A percentile compares a stretch with the other conserved stretches of the same genome.
Evolutionary conservation across 1,139 yeast species (phyloP).

Genomic region (Yamadazyma triangularis): DNA sequence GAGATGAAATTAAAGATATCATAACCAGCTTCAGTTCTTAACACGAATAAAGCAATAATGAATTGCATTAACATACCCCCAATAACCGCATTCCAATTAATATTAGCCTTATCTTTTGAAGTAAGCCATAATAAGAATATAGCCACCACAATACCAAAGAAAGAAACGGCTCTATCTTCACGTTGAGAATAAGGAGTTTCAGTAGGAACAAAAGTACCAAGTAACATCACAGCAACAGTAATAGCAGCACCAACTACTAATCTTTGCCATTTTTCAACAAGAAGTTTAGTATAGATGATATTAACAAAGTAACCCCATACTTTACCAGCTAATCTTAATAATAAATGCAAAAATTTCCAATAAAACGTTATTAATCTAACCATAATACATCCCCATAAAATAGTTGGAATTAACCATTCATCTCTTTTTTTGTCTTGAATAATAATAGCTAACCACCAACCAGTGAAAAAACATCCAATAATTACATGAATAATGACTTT

Average conservation of each 20-base stretch:
- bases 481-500: conserved; percentile 25
- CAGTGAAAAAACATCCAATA: conserved; percentile 49
- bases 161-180: conserved; percentile 55
- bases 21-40: conserved; percentile 58
- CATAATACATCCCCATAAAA: conserved; percentile 52
- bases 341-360: conserved; percentile 36
- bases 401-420: conserved; percentile 62
- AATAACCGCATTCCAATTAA: conserved; percentile 61
- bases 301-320: conserved; percentile 43
- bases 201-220: conserved; percentile 54
- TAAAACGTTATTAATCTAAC: conserved; percentile 53
- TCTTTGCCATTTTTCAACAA: conserved; percentile 35
- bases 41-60: conserved; percentile 57
- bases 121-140: conserved; percentile 42
- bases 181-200: conserved; percentile 48
- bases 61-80: conserved; percentile 62
- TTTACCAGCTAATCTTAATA: conserved; percentile 18
- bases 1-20: conserved; percentile 64
- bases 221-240: conserved; percentile 43
- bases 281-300: conserved; percentile 31
- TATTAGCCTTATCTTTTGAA: conserved; percentile 41
- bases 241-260: conserved; percentile 42
- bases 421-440: conserved; percentile 50
- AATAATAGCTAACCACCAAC: conserved; percentile 63
- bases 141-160: conserved; percentile 53